Evolutionary conservation across 169 alveolate genomes (phyloP).

Genomic region (Eimeria brunetti): DNA sequence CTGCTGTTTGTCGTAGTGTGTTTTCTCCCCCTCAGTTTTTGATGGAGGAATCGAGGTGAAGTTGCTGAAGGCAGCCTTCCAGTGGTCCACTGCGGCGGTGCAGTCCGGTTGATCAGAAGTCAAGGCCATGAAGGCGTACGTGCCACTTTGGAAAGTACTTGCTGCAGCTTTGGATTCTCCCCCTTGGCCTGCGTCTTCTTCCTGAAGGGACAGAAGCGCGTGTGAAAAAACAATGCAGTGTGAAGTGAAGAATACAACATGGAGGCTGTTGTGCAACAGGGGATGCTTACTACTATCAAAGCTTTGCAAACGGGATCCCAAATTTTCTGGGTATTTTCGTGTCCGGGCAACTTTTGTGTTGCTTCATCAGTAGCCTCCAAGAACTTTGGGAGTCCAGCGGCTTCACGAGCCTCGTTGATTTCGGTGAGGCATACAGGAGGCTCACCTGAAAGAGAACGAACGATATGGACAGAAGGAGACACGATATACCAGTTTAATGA

Average conservation of each 20-base stretch:
- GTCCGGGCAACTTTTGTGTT: no score
- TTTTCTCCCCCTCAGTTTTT: no score
- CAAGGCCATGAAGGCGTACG: neutral
- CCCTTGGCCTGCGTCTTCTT: no score
- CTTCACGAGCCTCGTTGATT: neutral
- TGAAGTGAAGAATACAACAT: no score
- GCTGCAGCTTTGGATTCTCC: neutral
- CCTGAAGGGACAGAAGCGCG: neutral
- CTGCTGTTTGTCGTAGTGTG: neutral
- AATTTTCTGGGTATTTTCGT: no score
- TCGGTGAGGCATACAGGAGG: neutral
- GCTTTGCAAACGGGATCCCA: neutral
- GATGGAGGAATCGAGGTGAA: conserved; percentile 9
- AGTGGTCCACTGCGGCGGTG: neutral
- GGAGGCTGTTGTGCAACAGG: neutral
- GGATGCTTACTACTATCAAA: neutral
- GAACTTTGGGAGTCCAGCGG: neutral
- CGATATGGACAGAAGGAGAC: no score
- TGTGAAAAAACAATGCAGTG: no score
- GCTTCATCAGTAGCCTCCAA: neutral
- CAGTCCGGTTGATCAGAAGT: neutral
- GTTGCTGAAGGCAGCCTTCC: conserved; percentile 2
- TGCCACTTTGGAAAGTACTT: neutral
- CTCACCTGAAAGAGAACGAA: no score
- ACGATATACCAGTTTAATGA: no score